Base-by-base conservation (phyloP, 169 alveolate genomes). In the Eimeria necatrix region DNA sequence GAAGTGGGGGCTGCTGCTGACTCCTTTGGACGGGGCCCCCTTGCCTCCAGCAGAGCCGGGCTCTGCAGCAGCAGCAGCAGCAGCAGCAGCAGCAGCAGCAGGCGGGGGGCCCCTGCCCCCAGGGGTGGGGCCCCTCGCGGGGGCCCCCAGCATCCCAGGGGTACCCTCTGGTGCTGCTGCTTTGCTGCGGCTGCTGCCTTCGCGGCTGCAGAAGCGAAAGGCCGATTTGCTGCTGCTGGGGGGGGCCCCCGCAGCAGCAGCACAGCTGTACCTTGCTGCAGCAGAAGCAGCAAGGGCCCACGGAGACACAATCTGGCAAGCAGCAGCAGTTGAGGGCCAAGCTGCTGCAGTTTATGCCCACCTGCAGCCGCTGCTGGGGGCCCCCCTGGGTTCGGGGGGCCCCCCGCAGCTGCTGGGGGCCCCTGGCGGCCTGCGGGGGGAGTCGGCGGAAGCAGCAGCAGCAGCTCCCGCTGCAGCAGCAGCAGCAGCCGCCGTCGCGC, bases 221-320 rank as follows among this genome's bases (percentile, higher is more conserved):
- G 93, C 81, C 3, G 93, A 86, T 59, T 51, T 32, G 16, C 83
- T 86, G 68, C 93, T 86, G 81, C 83, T 86, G 22, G 93, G 93
- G 8, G 93, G 93, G 12, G 93, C 93, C 4, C 84, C 93, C 9
- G 93, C 93, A 6, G 60, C 93, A 4, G 93, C 93, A 4, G 93
- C 93, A 1, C 81, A 46, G 48, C 59, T 64, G 84, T 86, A 86
- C 49, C 70, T 64, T 3, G 60, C 68, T n/a, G 93, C 93, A 10
- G 93, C 93, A 22, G 93, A 86, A 32, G 93, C 93, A 7, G 68
- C 81, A 12, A 71, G 93, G 26, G 64, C 70, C 8, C 93, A 86
- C 61, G 93, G 93, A 24, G 93, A 86, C 83, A n/a, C 83, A 0
- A 73, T 86, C 26, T 86, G 93, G 93, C 93, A 86, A 16, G 93